Evolutionary conservation across 1,284 basidiomycete genomes (phyloP).

Genomic region (Moesziomyces aphidis): DNA sequence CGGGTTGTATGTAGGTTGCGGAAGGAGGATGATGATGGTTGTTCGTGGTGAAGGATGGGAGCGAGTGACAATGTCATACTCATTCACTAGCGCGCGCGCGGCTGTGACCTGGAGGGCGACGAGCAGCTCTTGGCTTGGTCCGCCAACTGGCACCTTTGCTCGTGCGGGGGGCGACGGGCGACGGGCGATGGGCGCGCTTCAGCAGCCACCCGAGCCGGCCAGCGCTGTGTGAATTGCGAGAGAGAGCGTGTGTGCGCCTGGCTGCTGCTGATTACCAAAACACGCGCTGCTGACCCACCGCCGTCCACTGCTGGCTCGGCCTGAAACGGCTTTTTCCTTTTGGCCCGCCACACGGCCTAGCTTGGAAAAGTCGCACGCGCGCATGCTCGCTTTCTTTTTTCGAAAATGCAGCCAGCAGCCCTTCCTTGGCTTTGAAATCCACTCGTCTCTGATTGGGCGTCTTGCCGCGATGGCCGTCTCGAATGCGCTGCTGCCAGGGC

Average conservation of each 20-base stretch:
- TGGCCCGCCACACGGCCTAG: background rate
- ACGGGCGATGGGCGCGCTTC: too few relatives aligned
- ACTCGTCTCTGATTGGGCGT: slow-evolving; percentile 6
- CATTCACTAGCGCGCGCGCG: background rate
- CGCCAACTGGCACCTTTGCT: background rate
- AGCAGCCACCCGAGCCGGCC: background rate
- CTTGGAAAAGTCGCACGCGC: background rate
- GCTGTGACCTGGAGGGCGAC: background rate
- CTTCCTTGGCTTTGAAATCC: slow-evolving; percentile 5
- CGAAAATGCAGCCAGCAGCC: background rate
- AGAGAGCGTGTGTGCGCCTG: too few relatives aligned
- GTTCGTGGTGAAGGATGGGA: background rate
- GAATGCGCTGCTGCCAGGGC: background rate
- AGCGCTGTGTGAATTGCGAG: background rate
- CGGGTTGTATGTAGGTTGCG: slow-evolving; percentile 2
- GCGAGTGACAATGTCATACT: slow-evolving; percentile 1
- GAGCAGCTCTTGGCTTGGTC: background rate
- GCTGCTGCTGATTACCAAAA: background rate
- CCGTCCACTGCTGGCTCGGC: background rate
- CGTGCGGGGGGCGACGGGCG: background rate
- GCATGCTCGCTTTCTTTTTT: background rate
- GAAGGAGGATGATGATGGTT: slow-evolving; percentile 6
- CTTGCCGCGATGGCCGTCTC: too few relatives aligned
- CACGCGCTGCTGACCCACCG: background rate
- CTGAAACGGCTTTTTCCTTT: background rate